Percentiles rank a stretch among this genome's conserved stretches.
phyloP scores from a whole-genome alignment of 306 rosid species.

The Neltuma alba region DNA sequence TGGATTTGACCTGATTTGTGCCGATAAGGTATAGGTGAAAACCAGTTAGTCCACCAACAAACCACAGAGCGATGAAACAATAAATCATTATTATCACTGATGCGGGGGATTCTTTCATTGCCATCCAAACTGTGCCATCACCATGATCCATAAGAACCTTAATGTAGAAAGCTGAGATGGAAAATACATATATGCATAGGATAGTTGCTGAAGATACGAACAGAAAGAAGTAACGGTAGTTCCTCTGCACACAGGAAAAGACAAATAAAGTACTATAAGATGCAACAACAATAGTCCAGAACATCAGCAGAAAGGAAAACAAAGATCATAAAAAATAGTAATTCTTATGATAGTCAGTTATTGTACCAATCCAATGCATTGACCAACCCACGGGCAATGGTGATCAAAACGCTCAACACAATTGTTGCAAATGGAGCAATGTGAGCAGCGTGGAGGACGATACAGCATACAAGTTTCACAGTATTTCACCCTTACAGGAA shows the following conservation, averaged over 20 bases:
- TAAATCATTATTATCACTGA: conserved; percentile 84
- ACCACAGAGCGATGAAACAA: conserved; percentile 85
- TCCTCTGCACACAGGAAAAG: conserved; percentile 64
- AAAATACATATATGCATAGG: conserved; percentile 84
- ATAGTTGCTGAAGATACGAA: conserved; percentile 88
- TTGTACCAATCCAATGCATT: too few relatives aligned
- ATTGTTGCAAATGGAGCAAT: too few relatives aligned
- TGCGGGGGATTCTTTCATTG: conserved; percentile 86
- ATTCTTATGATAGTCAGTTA: conserved; percentile 14
- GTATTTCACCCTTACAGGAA: too few relatives aligned
- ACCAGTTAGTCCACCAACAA: conserved; percentile 93
- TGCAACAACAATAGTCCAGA: conserved; percentile 23
- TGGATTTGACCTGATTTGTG: conserved; percentile 79
- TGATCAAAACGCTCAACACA: too few relatives aligned
- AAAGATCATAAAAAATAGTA: conserved; percentile 14
- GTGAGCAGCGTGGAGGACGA: too few relatives aligned
- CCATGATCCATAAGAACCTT: too few relatives aligned
- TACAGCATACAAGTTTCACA: too few relatives aligned
- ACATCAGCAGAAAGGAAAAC: conserved; percentile 27
- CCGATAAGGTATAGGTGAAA: conserved; percentile 89
- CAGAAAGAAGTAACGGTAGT: conserved; percentile 84
- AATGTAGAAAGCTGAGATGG: conserved; percentile 78
- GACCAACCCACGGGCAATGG: too few relatives aligned
- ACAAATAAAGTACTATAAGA: conserved; percentile 34
- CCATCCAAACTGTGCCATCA: conserved; percentile 91